These are phyloP conservation scores for Ustilago bromivora DNA, from an alignment of 1,284 basidiomycete species.

Conservation along the genomic window DNA sequence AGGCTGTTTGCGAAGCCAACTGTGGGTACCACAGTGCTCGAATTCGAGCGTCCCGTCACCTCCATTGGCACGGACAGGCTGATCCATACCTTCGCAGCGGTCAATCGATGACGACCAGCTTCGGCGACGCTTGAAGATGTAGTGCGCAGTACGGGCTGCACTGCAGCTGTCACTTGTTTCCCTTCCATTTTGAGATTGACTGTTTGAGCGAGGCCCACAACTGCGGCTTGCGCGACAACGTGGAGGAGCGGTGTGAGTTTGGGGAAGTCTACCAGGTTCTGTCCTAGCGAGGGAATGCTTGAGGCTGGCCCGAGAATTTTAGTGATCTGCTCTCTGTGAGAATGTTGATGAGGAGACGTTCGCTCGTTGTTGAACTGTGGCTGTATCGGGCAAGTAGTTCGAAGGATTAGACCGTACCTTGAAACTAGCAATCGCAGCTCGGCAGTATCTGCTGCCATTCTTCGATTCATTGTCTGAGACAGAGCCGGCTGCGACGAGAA, in stretches of 20 bases:
- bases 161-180: constrained; percentile 11
- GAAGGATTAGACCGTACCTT: constrained; percentile 28
- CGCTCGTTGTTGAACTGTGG: neutral
- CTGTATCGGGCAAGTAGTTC: neutral
- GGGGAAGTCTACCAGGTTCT: constrained; percentile 27
- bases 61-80: constrained; percentile 7
- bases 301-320: neutral
- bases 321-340: constrained; percentile 5
- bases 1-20: constrained; percentile 4
- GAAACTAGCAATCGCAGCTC: constrained; percentile 31
- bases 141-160: constrained; percentile 28
- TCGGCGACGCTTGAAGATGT: neutral
- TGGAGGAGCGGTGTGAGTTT: constrained; percentile 28
- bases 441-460: neutral
- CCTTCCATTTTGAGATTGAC: constrained; percentile 12
- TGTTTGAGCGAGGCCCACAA: constrained; percentile 24
- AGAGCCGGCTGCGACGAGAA: neutral
- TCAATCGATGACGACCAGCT: neutral
- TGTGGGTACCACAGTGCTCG: neutral
- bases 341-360: neutral
- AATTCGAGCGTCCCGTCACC: neutral
- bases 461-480: neutral
- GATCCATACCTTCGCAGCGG: constrained; percentile 33
- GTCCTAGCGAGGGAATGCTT: constrained; percentile 10
- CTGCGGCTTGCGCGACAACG: constrained; percentile 27